phyloP scores from a whole-genome alignment of 2,329 filamentous ascomycete species.

The Claviceps sp. region DNA sequence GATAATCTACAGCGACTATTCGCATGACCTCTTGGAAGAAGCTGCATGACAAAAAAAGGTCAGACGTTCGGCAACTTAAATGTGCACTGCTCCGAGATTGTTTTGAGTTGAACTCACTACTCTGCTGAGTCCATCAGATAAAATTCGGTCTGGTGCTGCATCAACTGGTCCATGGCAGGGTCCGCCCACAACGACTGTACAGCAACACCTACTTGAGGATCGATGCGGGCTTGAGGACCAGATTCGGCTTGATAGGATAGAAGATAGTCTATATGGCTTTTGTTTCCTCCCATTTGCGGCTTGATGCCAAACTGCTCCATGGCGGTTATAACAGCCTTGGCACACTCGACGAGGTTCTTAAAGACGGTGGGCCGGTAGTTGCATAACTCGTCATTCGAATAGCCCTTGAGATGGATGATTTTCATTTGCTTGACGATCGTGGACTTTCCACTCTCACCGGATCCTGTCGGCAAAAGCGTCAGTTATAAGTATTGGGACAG shows the following conservation, averaged over 20 bases:
- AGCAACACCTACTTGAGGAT: constrained; percentile 67
- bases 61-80: background rate
- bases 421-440: constrained; percentile 99
- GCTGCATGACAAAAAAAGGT: constrained; percentile 32
- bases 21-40: constrained; percentile 90
- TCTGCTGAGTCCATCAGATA: constrained; percentile 98
- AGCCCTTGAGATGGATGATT: constrained; percentile 97
- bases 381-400: constrained; percentile 83
- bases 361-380: constrained; percentile 94
- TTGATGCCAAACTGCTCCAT: constrained; percentile 87
- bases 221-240: constrained; percentile 74
- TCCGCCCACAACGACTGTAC: constrained; percentile 85
- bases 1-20: constrained; percentile 74
- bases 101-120: constrained; percentile 55
- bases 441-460: constrained; percentile 96
- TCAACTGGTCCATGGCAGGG: constrained; percentile 63
- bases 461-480: constrained; percentile 45
- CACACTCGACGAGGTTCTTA: constrained; percentile 96
- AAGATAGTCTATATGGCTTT: constrained; percentile 65
- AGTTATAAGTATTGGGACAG: constrained; percentile 4
- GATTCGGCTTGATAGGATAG: constrained; percentile 82
- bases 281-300: constrained; percentile 57
- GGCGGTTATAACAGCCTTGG: constrained; percentile 80
- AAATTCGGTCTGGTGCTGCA: constrained; percentile 94
- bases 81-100: background rate